phyloP scores from a whole-genome alignment of 768 basidiomycete species.

The Filobasidium wieringae region DNA sequence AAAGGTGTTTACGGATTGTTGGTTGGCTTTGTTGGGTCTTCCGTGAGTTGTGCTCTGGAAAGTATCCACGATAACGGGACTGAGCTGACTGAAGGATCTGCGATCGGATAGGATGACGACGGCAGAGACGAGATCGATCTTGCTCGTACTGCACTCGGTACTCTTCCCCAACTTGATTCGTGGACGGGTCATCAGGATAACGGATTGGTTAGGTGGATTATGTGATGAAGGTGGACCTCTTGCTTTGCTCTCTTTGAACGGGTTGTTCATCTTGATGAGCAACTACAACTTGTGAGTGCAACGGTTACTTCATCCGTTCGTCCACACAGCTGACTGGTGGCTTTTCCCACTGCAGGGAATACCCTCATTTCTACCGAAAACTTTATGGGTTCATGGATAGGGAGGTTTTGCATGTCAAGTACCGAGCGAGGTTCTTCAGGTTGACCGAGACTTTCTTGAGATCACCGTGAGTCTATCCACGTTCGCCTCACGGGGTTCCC shows the following conservation, averaged over 20 bases:
- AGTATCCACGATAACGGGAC: no score
- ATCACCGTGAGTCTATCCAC: slow-evolving; percentile 57
- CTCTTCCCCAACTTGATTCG: slow-evolving; percentile 19
- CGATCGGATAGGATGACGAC: slow-evolving; percentile 15
- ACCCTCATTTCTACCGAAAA: slow-evolving; percentile 85
- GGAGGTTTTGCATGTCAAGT: slow-evolving; percentile 77
- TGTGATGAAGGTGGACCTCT: slow-evolving; percentile 48
- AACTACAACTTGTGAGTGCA: slow-evolving; percentile 76
- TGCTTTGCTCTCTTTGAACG: slow-evolving; percentile 80
- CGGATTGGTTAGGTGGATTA: slow-evolving; percentile 34
- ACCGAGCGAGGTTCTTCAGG: slow-evolving; percentile 89
- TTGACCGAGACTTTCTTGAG: slow-evolving; percentile 79
- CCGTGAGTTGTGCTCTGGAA: slow-evolving; percentile 20
- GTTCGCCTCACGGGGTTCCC: background rate
- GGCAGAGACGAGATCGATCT: slow-evolving; percentile 28
- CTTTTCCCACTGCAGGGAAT: slow-evolving; percentile 55
- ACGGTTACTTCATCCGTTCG: background rate
- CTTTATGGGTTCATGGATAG: slow-evolving; percentile 81
- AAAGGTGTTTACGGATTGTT: slow-evolving; percentile 14
- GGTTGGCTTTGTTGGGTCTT: slow-evolving; percentile 13
- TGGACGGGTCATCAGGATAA: slow-evolving; percentile 27
- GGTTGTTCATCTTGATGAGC: slow-evolving; percentile 77
- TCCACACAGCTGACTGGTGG: background rate
- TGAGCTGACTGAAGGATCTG: no score
- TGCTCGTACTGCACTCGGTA: slow-evolving; percentile 34